Percentiles rank a stretch among this genome's conserved stretches.
Conservation (phyloP, 495 filamentous ascomycete species). For the Penicillium subrubescens region DNA sequence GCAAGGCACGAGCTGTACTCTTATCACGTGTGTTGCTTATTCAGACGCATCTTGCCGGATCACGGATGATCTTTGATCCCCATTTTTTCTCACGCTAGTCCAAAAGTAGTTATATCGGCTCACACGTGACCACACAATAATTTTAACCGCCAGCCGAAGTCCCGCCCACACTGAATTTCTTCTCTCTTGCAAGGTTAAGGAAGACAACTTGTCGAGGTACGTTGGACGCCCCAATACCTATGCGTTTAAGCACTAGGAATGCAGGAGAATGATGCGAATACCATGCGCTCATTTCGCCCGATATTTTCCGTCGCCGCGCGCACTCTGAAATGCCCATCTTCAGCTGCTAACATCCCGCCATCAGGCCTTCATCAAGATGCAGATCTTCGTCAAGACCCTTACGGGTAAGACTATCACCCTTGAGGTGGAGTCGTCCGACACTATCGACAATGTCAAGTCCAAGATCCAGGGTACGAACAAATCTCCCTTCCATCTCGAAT, state of each 20-base stretch:
- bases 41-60: not conserved
- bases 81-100: slow-evolving; percentile 1
- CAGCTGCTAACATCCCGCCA: slow-evolving; percentile 15
- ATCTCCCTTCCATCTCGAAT: not conserved
- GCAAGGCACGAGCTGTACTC: not conserved
- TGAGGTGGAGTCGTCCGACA: slow-evolving; percentile 99
- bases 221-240: slow-evolving; percentile 14
- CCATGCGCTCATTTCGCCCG: slow-evolving; percentile 1
- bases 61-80: slow-evolving; percentile 3
- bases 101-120: not conserved
- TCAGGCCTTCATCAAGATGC: slow-evolving; percentile 72
- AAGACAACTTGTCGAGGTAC: slow-evolving; percentile 62
- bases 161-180: slow-evolving; percentile 36
- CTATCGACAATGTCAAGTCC: slow-evolving; percentile 99
- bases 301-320: not conserved
- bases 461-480: slow-evolving; percentile 70
- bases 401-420: slow-evolving; percentile 99
- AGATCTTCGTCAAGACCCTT: slow-evolving; percentile 99
- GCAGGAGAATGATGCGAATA: slow-evolving; percentile 8
- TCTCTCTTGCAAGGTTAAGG: slow-evolving; percentile 54
- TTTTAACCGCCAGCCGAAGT: slow-evolving; percentile 43
- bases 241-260: not conserved
- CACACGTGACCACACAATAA: slow-evolving; percentile 53
- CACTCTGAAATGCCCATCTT: not conserved
- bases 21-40: not conserved